Percentiles rank a stretch among this genome's conserved stretches.
Evolutionary conservation across 2,329 filamentous ascomycete species (phyloP).

Genomic region (Didymella glomerata): DNA sequence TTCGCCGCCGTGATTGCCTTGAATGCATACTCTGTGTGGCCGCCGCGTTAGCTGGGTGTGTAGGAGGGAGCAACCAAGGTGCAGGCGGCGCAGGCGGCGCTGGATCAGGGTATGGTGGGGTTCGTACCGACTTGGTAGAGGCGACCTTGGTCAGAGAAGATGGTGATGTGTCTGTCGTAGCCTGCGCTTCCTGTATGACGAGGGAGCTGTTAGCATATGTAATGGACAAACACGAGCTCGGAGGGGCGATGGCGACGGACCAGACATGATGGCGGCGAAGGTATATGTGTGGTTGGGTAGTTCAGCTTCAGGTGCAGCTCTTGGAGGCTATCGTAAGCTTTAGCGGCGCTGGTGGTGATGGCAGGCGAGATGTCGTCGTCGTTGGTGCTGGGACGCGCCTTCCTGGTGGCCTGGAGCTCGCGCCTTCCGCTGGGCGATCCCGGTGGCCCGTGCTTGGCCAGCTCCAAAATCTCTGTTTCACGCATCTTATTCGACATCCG

Average conservation of each 20-base stretch:
- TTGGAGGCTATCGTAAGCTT: conserved; percentile 43
- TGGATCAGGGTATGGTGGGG: conserved; percentile 5
- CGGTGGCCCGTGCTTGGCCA: conserved; percentile 9
- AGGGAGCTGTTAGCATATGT: conserved; percentile 42
- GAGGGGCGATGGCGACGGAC: conserved; percentile 40
- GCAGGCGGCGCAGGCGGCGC: conserved; percentile 2
- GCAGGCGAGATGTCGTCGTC: conserved; percentile 32
- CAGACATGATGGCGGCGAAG: conserved; percentile 52
- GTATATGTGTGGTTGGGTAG: conserved; percentile 34
- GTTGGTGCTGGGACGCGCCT: conserved; percentile 43
- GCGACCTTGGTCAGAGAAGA: conserved; percentile 98
- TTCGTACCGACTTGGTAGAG: conserved; percentile 97
- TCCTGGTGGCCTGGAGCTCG: conserved; percentile 40
- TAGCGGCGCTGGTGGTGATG: conserved; percentile 33
- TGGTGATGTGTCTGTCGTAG: conserved; percentile 99
- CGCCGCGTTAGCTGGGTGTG: conserved; percentile 28
- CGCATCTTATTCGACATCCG: conserved; percentile 47
- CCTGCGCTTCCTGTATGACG: conserved; percentile 60
- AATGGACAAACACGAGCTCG: conserved; percentile 24
- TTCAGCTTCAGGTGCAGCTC: conserved; percentile 45
- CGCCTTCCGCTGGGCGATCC: conserved; percentile 26
- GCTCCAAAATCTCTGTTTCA: conserved; percentile 46
- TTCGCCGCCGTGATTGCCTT: conserved; percentile 99
- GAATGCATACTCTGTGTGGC: conserved; percentile 92
- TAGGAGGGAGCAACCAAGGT: conserved; percentile 5